A percentile compares a stretch with the other conserved stretches of the same genome.
Evolutionary conservation across 805 yeast genomes (phyloP).

Genomic region (Suhomyces faveliae): DNA sequence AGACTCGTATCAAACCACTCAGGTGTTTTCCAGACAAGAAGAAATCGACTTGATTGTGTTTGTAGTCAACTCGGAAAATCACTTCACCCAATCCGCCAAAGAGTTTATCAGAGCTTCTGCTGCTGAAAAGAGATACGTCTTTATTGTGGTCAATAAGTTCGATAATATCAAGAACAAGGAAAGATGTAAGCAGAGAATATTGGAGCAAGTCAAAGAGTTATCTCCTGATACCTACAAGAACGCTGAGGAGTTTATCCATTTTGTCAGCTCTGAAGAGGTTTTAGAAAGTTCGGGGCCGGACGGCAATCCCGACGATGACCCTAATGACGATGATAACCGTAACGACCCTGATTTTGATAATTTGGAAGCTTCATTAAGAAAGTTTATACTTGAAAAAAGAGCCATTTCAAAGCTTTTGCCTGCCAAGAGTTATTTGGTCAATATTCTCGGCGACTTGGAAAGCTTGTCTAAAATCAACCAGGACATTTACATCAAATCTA

Average conservation of each 20-base stretch:
- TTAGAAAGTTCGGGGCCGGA: constrained; percentile 37
- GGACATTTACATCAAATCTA: constrained; percentile 50
- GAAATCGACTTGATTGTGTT: constrained; percentile 95
- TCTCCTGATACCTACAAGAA: constrained; percentile 92
- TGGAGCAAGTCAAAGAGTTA: constrained; percentile 79
- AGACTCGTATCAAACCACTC: constrained; percentile 92
- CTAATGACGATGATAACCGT: constrained; percentile 27
- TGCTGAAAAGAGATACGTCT: constrained; percentile 84
- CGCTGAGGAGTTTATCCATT: constrained; percentile 89
- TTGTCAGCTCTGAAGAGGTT: constrained; percentile 66
- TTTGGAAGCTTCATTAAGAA: constrained; percentile 79
- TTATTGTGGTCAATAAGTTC: constrained; percentile 90
- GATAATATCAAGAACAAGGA: constrained; percentile 82
- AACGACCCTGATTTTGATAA: constrained; percentile 70
- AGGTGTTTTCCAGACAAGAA: constrained; percentile 92
- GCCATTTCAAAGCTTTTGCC: constrained; percentile 87
- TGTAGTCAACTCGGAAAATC: constrained; percentile 95
- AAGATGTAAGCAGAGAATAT: constrained; percentile 70
- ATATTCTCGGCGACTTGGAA: constrained; percentile 64
- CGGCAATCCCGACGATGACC: constrained; percentile 28
- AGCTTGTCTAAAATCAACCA: constrained; percentile 63
- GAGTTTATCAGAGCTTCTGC: constrained; percentile 92
- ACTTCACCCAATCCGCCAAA: constrained; percentile 88
- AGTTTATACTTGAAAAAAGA: constrained; percentile 85
- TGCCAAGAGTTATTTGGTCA: constrained; percentile 80